Evolutionary conservation across 2,329 filamentous ascomycete species (phyloP), one percentile per base, ranked within the genome.

Genomic region (Sporothrix phasma): DNA sequence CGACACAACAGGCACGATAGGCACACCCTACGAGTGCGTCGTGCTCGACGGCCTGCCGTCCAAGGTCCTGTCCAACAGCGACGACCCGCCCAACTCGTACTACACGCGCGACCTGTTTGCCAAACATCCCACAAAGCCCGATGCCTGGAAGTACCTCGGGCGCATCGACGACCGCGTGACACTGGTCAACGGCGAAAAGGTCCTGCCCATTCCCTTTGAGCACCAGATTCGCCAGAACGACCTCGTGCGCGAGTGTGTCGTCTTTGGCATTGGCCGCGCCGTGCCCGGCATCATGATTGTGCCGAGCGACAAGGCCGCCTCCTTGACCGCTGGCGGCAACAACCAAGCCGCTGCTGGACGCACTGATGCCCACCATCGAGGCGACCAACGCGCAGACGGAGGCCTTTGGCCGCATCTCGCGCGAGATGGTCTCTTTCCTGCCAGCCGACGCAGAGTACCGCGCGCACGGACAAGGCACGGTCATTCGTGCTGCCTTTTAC

Each of bases 401-500:
- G 39, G 68, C 70, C 0, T 76, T 72, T 63, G 73, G 72, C 0
- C 71, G 69, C 24, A 76, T 85, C 2, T 77, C 78, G 0, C 76
- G 73, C 51, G 77, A 80, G 5, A 78, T 85, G 74, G 70, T 85
- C 13, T 71, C 76, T 1, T 70, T 86, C 8, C 72, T 86, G 7
- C 76, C 79, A 0, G 67, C 75, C 0, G 73, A 74, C 17, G 68
- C 72, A 0, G 68, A 74, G 0, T 82, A 78, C 54, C 80, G n/a
- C 81, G 0, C 71, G 73, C 1, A 84, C 81, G 0, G 82, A 84
- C 62, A 84, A 84, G 68, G 79, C 0, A 81, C 77, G 0, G 75
- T 81, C 64, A 84, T 83, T 34, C 76, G 81, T 3, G 74, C 76
- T 5, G 76, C 77, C 7, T 77, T 80, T 6, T 82, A 82, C 69